Base-by-base conservation (phyloP, 2,329 filamentous ascomycete genomes). In the Chaetomium strumarium region DNA sequence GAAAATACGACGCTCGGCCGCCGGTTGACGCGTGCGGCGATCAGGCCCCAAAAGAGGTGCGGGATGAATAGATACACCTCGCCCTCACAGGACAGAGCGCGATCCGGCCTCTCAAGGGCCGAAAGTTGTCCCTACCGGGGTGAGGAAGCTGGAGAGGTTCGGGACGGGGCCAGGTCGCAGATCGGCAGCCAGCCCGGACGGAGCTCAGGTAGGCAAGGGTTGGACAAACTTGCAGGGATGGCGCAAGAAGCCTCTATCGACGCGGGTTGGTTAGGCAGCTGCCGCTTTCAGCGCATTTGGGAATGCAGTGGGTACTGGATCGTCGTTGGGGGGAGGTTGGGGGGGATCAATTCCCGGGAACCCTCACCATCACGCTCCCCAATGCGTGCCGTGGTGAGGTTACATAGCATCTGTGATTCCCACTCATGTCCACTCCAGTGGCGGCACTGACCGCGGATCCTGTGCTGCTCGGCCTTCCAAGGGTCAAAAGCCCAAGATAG, bases 31-130 rank as follows among this genome's bases (percentile, higher is more conserved):
- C 20, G 38, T 50, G 37, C 40, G 57, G 53, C 55, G 57, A 60
- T 60, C 59, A 42, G 46, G 48, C 58, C 58, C 59, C 36, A 44
- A 49, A 49, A 43, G 46, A 55, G 52, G 40, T 36, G 47, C 55
- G 52, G 46, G 46, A 20, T 16, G 37, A 46, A 50, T 36, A 47
- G 24, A 36, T 36, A 47, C 31, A 36, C 33, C 44, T 37, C 24
- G 36, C 17, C 2, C 24, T 43, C 29, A 7, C 24, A 24, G 24
- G 24, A 24, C 24, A 24, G 24, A 24, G 4, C 24, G 24, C 24
- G 7, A 24, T 24, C 34, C 34, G 11, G 10, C 33, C 20, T 42
- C 38, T 7, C 9, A 40, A 41, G 12, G 5, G 17, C 9, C 38
- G 5, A 24, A 42, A 9, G 5, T n/a, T 34, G n/a, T 11, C 8